Evolutionary conservation across 129 eudicot species (phyloP).

Genomic region (Logfia minima): DNA sequence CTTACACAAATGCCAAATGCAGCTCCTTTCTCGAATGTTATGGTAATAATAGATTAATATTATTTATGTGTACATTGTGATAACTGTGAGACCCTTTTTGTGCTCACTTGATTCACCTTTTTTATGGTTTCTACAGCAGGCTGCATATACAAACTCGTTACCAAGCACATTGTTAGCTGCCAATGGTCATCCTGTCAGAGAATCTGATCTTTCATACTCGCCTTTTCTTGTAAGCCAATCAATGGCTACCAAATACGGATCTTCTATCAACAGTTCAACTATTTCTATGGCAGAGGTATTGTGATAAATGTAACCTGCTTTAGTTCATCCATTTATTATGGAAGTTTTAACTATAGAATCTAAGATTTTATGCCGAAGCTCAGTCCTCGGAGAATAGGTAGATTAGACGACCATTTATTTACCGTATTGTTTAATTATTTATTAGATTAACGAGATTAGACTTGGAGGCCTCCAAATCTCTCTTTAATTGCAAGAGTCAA

Average conservation of each 20-base stretch:
- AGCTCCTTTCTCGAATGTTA: conserved; percentile 65
- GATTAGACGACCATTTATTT: no score
- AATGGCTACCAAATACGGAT: conserved; percentile 60
- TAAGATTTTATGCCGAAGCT: neutral
- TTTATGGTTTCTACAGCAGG: conserved; percentile 32
- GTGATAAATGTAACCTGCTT: neutral
- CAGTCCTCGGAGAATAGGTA: no score
- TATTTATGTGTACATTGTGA: neutral
- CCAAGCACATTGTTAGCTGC: conserved; percentile 67
- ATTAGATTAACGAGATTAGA: no score
- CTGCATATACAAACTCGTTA: conserved; percentile 58
- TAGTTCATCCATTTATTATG: neutral
- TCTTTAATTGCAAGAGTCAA: no score
- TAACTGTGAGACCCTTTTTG: neutral
- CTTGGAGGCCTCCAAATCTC: no score
- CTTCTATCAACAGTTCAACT: conserved; percentile 65
- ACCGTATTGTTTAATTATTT: no score
- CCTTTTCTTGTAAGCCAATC: conserved; percentile 69
- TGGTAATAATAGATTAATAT: conserved; percentile 42
- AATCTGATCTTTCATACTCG: conserved; percentile 77
- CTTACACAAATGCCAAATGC: conserved; percentile 70
- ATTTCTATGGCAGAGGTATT: conserved; percentile 81
- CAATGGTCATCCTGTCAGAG: conserved; percentile 65
- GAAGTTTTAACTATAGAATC: neutral
- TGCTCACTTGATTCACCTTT: conserved; percentile 17